Evolutionary conservation across 495 filamentous ascomycete genomes (phyloP).

Genomic region (Aspergillus sclerotiicarbonarius): DNA sequence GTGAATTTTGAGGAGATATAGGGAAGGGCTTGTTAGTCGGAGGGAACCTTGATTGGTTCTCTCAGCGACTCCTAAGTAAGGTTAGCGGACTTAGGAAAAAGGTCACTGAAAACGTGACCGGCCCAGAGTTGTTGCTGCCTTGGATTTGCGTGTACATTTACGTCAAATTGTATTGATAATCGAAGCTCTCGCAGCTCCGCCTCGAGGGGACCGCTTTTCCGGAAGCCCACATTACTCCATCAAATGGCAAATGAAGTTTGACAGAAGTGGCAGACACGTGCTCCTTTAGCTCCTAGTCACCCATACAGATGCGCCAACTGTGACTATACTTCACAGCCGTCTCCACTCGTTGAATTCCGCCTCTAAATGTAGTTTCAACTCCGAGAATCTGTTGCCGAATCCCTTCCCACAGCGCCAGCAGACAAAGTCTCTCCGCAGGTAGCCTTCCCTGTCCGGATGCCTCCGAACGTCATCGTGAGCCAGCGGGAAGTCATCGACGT

Average conservation of each 20-base stretch:
- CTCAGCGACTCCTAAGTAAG: slow-evolving; percentile 5
- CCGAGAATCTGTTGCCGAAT: slow-evolving; percentile 69
- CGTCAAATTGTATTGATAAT: slow-evolving; percentile 15
- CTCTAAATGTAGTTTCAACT: slow-evolving; percentile 76
- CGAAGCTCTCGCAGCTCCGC: slow-evolving; percentile 8
- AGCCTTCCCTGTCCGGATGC: slow-evolving; percentile 52
- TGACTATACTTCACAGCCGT: slow-evolving; percentile 43
- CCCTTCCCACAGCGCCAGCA: slow-evolving; percentile 84
- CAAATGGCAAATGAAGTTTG: slow-evolving; percentile 1
- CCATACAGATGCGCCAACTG: background rate
- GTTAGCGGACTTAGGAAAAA: slow-evolving; percentile 12
- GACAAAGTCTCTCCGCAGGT: slow-evolving; percentile 57
- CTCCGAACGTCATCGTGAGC: slow-evolving; percentile 57
- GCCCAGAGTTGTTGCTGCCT: slow-evolving; percentile 14
- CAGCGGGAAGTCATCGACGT: slow-evolving; percentile 79
- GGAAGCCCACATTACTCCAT: background rate
- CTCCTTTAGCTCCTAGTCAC: background rate
- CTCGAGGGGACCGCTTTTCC: background rate
- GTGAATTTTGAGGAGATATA: slow-evolving; percentile 8
- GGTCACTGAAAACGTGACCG: slow-evolving; percentile 33
- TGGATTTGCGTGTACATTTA: slow-evolving; percentile 38
- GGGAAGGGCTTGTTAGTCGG: slow-evolving; percentile 5
- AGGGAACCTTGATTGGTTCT: slow-evolving; percentile 5
- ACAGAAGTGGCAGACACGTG: background rate
- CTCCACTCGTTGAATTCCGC: slow-evolving; percentile 83